A percentile compares a stretch with the other conserved stretches of the same genome.
Evolutionary conservation across 2,329 filamentous ascomycete species (phyloP).

Genomic region (Beauveria sp.): DNA sequence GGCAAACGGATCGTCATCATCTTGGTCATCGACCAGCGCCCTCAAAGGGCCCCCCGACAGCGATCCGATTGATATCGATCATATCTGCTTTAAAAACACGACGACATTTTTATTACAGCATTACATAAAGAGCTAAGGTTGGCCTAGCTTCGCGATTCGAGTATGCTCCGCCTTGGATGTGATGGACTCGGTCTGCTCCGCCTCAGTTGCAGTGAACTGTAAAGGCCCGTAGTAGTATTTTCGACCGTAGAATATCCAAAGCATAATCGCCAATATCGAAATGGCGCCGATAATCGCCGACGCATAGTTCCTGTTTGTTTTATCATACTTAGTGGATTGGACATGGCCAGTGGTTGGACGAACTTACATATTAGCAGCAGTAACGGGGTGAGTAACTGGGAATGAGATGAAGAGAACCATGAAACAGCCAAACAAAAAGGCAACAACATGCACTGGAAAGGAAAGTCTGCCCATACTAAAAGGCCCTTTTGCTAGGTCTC

Average conservation of each 20-base stretch:
- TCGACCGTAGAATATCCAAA: neutral
- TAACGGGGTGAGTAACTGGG: neutral
- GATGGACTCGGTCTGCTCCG: neutral
- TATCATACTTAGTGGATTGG: neutral
- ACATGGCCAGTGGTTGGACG: too few relatives aligned
- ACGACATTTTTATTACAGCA: too few relatives aligned
- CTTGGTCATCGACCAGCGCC: too few relatives aligned
- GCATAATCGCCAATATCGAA: neutral
- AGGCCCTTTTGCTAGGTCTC: neutral
- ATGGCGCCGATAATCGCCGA: neutral
- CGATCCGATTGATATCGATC: too few relatives aligned
- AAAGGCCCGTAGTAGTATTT: neutral
- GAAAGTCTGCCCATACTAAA: neutral
- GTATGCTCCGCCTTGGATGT: neutral
- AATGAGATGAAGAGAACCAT: neutral
- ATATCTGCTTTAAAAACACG: too few relatives aligned
- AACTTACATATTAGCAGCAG: neutral
- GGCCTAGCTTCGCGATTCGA: too few relatives aligned
- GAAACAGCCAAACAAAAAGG: neutral
- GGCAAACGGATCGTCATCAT: too few relatives aligned
- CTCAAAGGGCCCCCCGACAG: too few relatives aligned
- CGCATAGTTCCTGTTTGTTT: neutral
- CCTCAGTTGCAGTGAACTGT: neutral
- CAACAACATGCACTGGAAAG: neutral
- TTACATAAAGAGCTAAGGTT: too few relatives aligned